These are phyloP conservation scores for Serendipita indica DNA, from an alignment of 768 basidiomycete genomes.

Conservation along the genomic window DNA sequence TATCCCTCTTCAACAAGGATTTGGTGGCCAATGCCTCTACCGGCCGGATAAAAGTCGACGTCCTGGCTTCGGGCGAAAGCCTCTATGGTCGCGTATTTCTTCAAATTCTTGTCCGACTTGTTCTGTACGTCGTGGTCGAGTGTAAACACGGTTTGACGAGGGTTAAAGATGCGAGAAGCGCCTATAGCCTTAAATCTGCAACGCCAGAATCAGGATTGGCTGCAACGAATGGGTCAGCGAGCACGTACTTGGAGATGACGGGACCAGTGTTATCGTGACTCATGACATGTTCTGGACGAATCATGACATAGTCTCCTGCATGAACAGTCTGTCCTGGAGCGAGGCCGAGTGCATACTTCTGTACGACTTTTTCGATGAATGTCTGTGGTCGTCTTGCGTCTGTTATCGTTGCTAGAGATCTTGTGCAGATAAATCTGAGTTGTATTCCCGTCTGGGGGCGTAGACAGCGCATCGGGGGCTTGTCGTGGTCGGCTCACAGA, in stretches of 20 bases:
- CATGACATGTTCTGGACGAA: slow-evolving; percentile 95
- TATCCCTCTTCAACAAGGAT: slow-evolving; percentile 97
- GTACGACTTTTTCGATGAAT: slow-evolving; percentile 92
- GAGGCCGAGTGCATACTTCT: slow-evolving; percentile 88
- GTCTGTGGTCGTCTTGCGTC: slow-evolving; percentile 48
- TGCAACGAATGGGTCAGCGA: neutral
- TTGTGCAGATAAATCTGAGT: neutral
- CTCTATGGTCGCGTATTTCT: slow-evolving; percentile 87
- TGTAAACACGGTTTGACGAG: slow-evolving; percentile 83
- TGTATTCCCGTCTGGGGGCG: neutral
- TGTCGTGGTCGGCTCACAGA: neutral
- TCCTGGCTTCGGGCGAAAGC: slow-evolving; percentile 70
- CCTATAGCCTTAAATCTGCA: slow-evolving; percentile 87
- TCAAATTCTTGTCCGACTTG: slow-evolving; percentile 72
- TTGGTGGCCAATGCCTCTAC: slow-evolving; percentile 95
- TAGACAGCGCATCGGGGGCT: neutral
- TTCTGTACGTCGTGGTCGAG: slow-evolving; percentile 99
- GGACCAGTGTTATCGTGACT: slow-evolving; percentile 98
- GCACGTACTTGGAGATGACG: slow-evolving; percentile 83
- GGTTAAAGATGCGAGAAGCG: slow-evolving; percentile 66
- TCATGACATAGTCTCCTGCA: slow-evolving; percentile 99
- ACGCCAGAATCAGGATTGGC: neutral
- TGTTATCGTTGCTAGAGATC: neutral
- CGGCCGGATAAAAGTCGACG: slow-evolving; percentile 94
- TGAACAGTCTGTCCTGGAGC: slow-evolving; percentile 64